phyloP scores from a whole-genome alignment of 805 yeast genomes.

The Candida palmyrensis region DNA sequence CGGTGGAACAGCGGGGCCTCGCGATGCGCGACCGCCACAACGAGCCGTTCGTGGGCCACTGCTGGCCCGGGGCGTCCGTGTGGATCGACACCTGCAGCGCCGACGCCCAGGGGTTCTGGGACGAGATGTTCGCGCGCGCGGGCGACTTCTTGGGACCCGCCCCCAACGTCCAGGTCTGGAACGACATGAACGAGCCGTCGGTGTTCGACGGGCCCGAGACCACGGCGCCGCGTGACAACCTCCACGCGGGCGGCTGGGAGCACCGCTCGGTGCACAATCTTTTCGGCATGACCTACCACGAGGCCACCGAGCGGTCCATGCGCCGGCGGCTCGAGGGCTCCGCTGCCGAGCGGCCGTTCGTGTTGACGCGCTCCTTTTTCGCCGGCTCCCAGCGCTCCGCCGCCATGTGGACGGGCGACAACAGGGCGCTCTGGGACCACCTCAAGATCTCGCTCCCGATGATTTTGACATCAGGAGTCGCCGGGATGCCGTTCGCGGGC shows the following conservation, averaged over 20 bases:
- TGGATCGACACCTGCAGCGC: constrained; percentile 90
- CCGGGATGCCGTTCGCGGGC: constrained; percentile 89
- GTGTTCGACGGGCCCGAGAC: constrained; percentile 95
- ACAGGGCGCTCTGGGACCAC: constrained; percentile 89
- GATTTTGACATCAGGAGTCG: constrained; percentile 75
- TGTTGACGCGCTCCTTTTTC: constrained; percentile 80
- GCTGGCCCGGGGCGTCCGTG: constrained; percentile 96
- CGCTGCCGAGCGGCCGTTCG: constrained; percentile 67
- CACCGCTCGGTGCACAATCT: constrained; percentile 89
- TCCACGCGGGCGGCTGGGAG: constrained; percentile 80
- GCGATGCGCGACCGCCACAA: constrained; percentile 46
- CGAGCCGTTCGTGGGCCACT: constrained; percentile 68
- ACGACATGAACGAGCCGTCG: constrained; percentile 98
- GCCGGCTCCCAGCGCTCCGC: constrained; percentile 90
- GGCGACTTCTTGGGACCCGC: constrained; percentile 42
- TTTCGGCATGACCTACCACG: constrained; percentile 75
- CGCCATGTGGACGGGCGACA: constrained; percentile 98
- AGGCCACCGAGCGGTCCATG: constrained; percentile 71
- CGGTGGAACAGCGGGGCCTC: constrained; percentile 34
- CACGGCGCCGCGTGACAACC: constrained; percentile 71
- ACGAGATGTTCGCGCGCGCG: constrained; percentile 43
- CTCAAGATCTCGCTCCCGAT: constrained; percentile 78
- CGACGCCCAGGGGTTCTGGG: constrained; percentile 57
- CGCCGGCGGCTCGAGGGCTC: constrained; percentile 41
- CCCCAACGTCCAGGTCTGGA: constrained; percentile 81